A percentile compares a stretch with the other conserved stretches of the same genome.
Evolutionary conservation across 2,329 filamentous ascomycete genomes (phyloP).

Genomic region (Ophiostoma australiae): DNA sequence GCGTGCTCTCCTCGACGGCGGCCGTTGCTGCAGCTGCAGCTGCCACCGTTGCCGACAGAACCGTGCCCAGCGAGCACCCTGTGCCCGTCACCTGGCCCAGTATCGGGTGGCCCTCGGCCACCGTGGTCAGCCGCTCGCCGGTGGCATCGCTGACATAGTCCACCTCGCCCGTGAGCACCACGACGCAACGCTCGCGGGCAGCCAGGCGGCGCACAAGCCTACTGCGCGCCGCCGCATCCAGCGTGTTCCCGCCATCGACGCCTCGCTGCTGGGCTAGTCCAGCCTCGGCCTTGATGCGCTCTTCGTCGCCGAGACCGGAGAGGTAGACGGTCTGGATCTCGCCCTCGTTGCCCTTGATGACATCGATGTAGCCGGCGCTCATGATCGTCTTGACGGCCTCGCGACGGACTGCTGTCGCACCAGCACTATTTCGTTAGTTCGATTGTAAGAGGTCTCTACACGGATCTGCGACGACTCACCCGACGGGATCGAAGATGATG

Average conservation of each 20-base stretch:
- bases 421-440: slow-evolving; percentile 48
- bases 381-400: slow-evolving; percentile 67
- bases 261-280: slow-evolving; percentile 62
- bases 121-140: slow-evolving; percentile 51
- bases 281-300: slow-evolving; percentile 25
- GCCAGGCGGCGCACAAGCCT: slow-evolving; percentile 63
- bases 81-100: slow-evolving; percentile 70
- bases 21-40: slow-evolving; percentile 53
- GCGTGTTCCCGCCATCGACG: slow-evolving; percentile 69
- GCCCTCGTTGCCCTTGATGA: slow-evolving; percentile 92
- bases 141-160: slow-evolving; percentile 75
- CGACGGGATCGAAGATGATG: slow-evolving; percentile 83
- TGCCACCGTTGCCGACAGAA: slow-evolving; percentile 70
- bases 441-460: background rate
- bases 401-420: slow-evolving; percentile 70
- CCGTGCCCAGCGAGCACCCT: slow-evolving; percentile 80
- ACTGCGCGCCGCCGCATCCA: slow-evolving; percentile 46
- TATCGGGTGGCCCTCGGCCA: slow-evolving; percentile 71
- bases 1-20: background rate
- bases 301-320: slow-evolving; percentile 33
- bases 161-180: slow-evolving; percentile 74
- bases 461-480: slow-evolving; percentile 43
- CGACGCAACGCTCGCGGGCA: slow-evolving; percentile 60
- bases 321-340: slow-evolving; percentile 74
- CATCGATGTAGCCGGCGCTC: slow-evolving; percentile 67